Base-by-base conservation (phyloP, 139 green algal species). In the Chlamydomonas urium region DNA sequence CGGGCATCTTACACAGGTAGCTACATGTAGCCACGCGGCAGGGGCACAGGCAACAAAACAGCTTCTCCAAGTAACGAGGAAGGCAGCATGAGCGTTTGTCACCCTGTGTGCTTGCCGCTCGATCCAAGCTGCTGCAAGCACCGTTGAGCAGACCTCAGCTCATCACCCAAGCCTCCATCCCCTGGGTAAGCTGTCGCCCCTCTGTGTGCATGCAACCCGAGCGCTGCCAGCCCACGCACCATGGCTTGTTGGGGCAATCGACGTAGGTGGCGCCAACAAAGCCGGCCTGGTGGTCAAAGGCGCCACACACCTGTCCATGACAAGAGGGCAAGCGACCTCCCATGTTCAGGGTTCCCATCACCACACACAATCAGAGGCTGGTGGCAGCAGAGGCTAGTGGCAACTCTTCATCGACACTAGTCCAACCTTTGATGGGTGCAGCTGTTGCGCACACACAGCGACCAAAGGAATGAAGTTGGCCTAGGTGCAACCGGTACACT, bases 171-270 rank as follows among this genome's bases (percentile, higher is more conserved):
- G 42, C 14, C 14, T 50, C 14, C 14, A 50, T 24, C 42, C 42
- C 8, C 8, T 14, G 10, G 42, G 10, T 50, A 14, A 50, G 8
- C 10, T 50, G 8, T 50, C 42, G 14, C 42, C 8, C 8, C 8
- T 24, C 14, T 50, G 14, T 50, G 42, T 24, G 8, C 8, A 50
- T 24, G 8, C 14, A 24, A 24, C 8, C 14, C 42, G 14, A 50
- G 10, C 14, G 42, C 8, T 50, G 42, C 42, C 42, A 50, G 14
- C 8, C 8, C 42, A 50, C 53, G 5, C 37, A 71, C 37, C 72
- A 73, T 3, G 90, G 91, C 70, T 90, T 92, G 77, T 96, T 94
- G 66, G 87, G 85, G 72, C 92, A 97, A 79, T 97, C 92, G 1
- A 94, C 23, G 60, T 92, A 93, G 1, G 84, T 81, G 31, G 85